phyloP scores from a whole-genome alignment of 148 eudicot species.

The Camellia sinensis region DNA sequence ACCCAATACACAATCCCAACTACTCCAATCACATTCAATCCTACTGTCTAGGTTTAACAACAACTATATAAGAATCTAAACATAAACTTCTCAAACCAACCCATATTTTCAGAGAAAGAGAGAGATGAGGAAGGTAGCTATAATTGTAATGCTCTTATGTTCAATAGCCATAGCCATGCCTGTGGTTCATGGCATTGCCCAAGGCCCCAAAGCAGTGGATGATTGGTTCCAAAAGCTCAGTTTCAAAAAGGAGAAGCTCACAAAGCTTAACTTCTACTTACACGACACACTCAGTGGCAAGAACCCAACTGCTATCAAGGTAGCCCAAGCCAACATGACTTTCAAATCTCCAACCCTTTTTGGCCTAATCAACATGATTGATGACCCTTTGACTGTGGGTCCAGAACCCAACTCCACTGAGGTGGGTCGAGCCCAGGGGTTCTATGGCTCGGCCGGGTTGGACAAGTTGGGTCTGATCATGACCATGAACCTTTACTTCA shows the following conservation, averaged over 20 bases:
- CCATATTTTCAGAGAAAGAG: neutral
- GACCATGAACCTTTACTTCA: slow-evolving; percentile 22
- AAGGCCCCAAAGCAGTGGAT: slow-evolving; percentile 11
- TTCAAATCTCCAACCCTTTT: neutral
- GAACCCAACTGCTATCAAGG: slow-evolving; percentile 12
- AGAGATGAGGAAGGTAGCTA: slow-evolving; percentile 11
- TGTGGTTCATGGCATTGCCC: neutral
- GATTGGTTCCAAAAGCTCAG: slow-evolving; percentile 26
- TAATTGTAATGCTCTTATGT: neutral
- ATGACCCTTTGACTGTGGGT: slow-evolving; percentile 18
- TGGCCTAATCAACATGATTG: slow-evolving; percentile 7
- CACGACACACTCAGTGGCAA: slow-evolving; percentile 17
- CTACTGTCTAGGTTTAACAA: too few relatives aligned
- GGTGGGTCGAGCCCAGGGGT: slow-evolving; percentile 25
- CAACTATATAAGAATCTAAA: too few relatives aligned
- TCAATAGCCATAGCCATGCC: slow-evolving; percentile 5
- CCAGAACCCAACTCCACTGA: slow-evolving; percentile 21
- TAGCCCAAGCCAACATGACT: slow-evolving; percentile 2
- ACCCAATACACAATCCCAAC: too few relatives aligned
- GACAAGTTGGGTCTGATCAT: slow-evolving; percentile 18
- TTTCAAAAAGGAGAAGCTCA: slow-evolving; percentile 11
- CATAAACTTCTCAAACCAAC: too few relatives aligned
- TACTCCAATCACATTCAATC: too few relatives aligned
- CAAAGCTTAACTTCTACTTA: slow-evolving; percentile 36
- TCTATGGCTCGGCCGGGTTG: slow-evolving; percentile 15